phyloP scores from a whole-genome alignment of 1,284 basidiomycete genomes.

The Schizopora paradoxa region DNA sequence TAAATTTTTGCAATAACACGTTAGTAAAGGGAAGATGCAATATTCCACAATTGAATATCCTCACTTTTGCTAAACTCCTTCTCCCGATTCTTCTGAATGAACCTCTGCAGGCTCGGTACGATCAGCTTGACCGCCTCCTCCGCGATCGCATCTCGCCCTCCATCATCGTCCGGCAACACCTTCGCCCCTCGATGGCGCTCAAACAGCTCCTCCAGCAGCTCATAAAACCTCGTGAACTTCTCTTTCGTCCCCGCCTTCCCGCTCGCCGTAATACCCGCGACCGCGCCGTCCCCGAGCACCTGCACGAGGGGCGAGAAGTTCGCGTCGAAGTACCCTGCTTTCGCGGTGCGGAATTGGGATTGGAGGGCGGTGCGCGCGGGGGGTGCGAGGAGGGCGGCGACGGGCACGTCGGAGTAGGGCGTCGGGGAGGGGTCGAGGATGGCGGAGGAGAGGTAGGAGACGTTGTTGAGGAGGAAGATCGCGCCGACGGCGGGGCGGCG shows the following conservation, averaged over 20 bases:
- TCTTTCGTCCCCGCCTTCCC: conserved; percentile 64
- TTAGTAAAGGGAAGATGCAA: conserved; percentile 3
- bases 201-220: conserved; percentile 67
- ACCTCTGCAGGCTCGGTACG: conserved; percentile 64
- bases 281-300: conserved; percentile 62
- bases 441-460: conserved; percentile 60
- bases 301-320: conserved; percentile 75
- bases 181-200: conserved; percentile 64
- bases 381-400: conserved; percentile 47
- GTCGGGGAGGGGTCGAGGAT: conserved; percentile 42
- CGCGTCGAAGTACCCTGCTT: conserved; percentile 74
- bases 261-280: conserved; percentile 41
- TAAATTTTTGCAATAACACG: conserved; percentile 24
- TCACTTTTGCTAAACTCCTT: conserved; percentile 81
- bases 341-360: conserved; percentile 68
- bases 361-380: conserved; percentile 56
- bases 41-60: conserved; percentile 25
- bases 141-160: conserved; percentile 48
- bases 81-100: conserved; percentile 66
- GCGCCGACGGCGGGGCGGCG: conserved; percentile 63
- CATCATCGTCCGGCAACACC: conserved; percentile 67
- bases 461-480: conserved; percentile 74
- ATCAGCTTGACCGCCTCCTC: conserved; percentile 74
- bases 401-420: conserved; percentile 20
- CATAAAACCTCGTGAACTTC: conserved; percentile 74